Percentiles rank a stretch among this genome's conserved stretches.
phyloP scores from a whole-genome alignment of 2,329 filamentous ascomycete species.

The Alternaria triticimaculans region DNA sequence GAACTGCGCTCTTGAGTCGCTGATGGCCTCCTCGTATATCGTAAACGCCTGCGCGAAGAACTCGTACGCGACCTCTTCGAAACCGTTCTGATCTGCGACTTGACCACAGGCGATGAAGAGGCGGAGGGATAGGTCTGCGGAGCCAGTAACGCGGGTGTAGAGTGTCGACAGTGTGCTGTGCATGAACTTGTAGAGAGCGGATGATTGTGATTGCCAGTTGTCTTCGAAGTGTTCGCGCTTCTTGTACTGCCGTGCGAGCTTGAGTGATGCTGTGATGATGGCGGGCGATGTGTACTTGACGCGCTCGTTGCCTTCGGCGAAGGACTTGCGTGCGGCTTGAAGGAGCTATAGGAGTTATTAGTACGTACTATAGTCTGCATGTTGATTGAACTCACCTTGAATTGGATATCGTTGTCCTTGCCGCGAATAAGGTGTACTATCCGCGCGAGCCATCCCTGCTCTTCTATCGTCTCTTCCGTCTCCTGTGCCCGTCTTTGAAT shows the following conservation, averaged over 20 bases:
- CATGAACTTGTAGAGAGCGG: constrained; percentile 92
- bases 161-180: constrained; percentile 86
- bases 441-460: constrained; percentile 95
- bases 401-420: constrained; percentile 89
- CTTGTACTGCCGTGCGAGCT: constrained; percentile 88
- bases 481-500: constrained; percentile 77
- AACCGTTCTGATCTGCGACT: constrained; percentile 86
- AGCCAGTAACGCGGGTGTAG: constrained; percentile 84
- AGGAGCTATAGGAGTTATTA: constrained; percentile 64
- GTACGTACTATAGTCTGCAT: background rate
- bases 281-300: constrained; percentile 96
- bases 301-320: constrained; percentile 89
- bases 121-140: constrained; percentile 85
- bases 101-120: constrained; percentile 92
- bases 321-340: constrained; percentile 85
- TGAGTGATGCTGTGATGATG: constrained; percentile 86
- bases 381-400: constrained; percentile 62
- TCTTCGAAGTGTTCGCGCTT: constrained; percentile 84
- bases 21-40: constrained; percentile 95
- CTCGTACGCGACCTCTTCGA: constrained; percentile 96
- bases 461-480: constrained; percentile 96
- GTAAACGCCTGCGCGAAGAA: constrained; percentile 99
- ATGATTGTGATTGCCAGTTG: constrained; percentile 75
- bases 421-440: constrained; percentile 87
- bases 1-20: constrained; percentile 95